Base-by-base conservation (phyloP, 2,329 filamentous ascomycete genomes). In the Iodosphaeria phyllophila region DNA sequence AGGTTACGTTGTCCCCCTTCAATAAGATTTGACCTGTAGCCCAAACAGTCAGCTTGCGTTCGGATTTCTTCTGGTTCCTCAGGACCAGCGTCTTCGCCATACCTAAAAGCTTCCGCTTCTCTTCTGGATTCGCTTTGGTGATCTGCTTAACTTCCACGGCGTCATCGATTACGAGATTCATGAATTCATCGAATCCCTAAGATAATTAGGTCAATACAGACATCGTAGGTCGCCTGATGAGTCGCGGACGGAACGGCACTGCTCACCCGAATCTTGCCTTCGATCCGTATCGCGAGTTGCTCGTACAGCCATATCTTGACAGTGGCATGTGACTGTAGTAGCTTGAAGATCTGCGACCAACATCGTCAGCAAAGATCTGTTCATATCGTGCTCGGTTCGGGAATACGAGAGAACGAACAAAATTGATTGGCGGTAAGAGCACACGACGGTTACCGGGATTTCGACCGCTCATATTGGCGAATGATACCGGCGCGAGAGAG, bases 261-360 rank as follows among this genome's bases (percentile, higher is more conserved):
- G n/a, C 73, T 34, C 51, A 92, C 86, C 43, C 89, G 70, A 37
- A 98, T 92, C 57, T 86, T 92, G 33, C 89, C 89, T 56, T 95
- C 84, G 44, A 98, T 93, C 31, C 89, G 67, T 44, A 92, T 84
- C 9, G 74, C 73, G 27, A 95, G 60, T 62, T 98, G 89, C 57
- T 98, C 89, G 51, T 91, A 95, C 20, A 98, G 61, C 89, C 89
- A 98, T 44, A 98, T 79, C 40, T 78, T 80, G 19, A 95, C 82
- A 2, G 76, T 84, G 10, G 77, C 73, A 43, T 83, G 74, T 50
- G 52, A 56, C 42, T 74, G 84, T 7, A 95, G 67, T 19, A 93
- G 74, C 61, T 89, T 92, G 69, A 89, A 89, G 50, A 89, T 86
- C n/a, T n/a, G n/a, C n/a, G n/a, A n/a, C n/a, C n/a, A n/a, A n/a